Evolutionary conservation across 331 rosid species (phyloP).

Genomic region (Rhamnella rubrinervis): DNA sequence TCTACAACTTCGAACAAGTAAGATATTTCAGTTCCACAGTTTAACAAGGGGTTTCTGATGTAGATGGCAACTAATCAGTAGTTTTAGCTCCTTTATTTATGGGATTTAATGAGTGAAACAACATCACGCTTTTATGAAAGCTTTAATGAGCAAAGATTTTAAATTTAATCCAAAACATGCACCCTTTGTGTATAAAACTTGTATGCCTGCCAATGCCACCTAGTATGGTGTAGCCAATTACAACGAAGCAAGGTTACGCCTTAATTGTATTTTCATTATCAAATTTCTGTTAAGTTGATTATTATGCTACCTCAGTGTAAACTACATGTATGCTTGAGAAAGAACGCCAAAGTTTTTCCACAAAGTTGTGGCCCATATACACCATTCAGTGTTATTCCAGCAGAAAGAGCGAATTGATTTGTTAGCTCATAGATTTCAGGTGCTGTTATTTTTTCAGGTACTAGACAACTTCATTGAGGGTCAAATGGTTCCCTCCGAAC

Average conservation of each 20-base stretch:
- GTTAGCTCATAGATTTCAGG: neutral
- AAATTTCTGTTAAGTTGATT: neutral
- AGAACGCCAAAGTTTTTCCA: neutral
- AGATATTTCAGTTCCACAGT: conserved; percentile 25
- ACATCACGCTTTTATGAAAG: too few relatives aligned
- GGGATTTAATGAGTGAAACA: neutral
- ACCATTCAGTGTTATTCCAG: neutral
- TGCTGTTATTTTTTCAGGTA: conserved; percentile 44
- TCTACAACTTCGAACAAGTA: conserved; percentile 78
- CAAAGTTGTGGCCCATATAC: conserved; percentile 9
- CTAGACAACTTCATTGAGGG: conserved; percentile 62
- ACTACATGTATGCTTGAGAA: conserved; percentile 1
- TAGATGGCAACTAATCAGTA: neutral
- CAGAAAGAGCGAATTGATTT: neutral
- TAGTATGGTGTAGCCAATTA: neutral
- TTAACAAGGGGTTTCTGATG: neutral
- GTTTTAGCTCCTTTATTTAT: neutral
- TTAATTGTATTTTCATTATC: neutral
- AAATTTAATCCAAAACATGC: too few relatives aligned
- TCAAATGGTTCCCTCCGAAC: conserved; percentile 47
- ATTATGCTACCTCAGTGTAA: neutral
- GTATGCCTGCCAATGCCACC: conserved; percentile 7
- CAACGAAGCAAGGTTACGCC: neutral
- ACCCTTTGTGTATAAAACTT: neutral
- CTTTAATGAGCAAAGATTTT: too few relatives aligned